Evolutionary conservation across 148 eudicot species (phyloP), one percentile per base, ranked within the genome.

Genomic region (Silene conica): DNA sequence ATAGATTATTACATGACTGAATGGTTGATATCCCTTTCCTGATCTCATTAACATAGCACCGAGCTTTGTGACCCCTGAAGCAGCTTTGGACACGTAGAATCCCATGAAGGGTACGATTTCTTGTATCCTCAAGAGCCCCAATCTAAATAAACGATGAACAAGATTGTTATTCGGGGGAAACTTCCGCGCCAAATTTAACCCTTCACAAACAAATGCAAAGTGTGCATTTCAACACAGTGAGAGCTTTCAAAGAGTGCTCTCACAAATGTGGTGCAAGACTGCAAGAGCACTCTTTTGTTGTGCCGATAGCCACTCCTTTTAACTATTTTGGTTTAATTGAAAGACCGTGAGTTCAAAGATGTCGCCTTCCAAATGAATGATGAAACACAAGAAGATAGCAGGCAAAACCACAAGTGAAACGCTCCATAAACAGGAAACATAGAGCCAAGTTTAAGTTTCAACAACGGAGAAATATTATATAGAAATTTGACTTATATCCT

Each of bases 41-140:
- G 56, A 77, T 50, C 66, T 88, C 89, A 76, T 79, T 87, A 25
- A 88, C 73, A 63, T 78, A 52, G 75, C 84, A 63, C 52, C 97
- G 93, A 85, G 96, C 89, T 86, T 86, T 90, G 76, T 95, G 86
- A 66, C 99, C 99, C 83, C 99, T 88, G 79, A 95, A 95, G 75
- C 96, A 87, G 78, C 96, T 95, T 80, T 95, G 99, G 28, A 95
- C 96, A 41, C 98, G 92, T 73, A 95, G 83, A 68, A 92, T 95
- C 60, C 98, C 93, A 81, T 87, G 92, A 63, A 95, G 91, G 0
- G 97, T 92, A 45, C 91, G 94, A 56, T 92, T 95, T 85, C 99
- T 86, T 62, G 99, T 95, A 78, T 95, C 99, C 83, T 95, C 99
- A 77, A 95, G 94, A 76, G 74, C 86, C 31, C 96, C 96, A 84